Conservation (phyloP, 169 alveolate genomes). For the Neospora caninum region DNA sequence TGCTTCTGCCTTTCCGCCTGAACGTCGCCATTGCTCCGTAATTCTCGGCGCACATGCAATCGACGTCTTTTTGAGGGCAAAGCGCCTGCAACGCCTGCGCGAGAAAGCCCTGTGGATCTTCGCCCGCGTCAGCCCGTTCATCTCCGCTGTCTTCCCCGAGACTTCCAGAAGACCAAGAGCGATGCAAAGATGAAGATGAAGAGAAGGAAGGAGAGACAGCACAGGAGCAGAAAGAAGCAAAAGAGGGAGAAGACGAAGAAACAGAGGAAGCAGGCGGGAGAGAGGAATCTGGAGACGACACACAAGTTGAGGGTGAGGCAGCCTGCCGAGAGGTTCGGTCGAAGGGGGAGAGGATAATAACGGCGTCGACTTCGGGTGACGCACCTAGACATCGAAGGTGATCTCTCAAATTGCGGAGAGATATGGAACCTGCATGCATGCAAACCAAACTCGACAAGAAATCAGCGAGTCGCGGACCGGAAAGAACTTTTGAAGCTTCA, state of each 20-base stretch:
- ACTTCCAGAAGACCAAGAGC: too few relatives aligned
- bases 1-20: not conserved
- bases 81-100: not conserved
- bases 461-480: too few relatives aligned
- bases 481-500: too few relatives aligned
- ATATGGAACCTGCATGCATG: not conserved
- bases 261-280: not conserved
- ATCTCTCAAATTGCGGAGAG: not conserved
- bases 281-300: not conserved
- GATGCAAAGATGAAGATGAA: too few relatives aligned
- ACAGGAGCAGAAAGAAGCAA: not conserved
- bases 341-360: not conserved
- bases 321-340: not conserved
- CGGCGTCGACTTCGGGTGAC: not conserved
- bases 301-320: not conserved
- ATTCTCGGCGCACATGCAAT: not conserved
- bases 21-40: not conserved
- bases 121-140: not conserved
- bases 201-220: not conserved
- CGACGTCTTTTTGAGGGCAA: not conserved
- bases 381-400: not conserved
- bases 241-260: not conserved
- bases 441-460: too few relatives aligned
- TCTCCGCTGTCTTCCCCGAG: too few relatives aligned
- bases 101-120: not conserved